phyloP scores from a whole-genome alignment of 306 rosid species.

The Medicago lupulina region DNA sequence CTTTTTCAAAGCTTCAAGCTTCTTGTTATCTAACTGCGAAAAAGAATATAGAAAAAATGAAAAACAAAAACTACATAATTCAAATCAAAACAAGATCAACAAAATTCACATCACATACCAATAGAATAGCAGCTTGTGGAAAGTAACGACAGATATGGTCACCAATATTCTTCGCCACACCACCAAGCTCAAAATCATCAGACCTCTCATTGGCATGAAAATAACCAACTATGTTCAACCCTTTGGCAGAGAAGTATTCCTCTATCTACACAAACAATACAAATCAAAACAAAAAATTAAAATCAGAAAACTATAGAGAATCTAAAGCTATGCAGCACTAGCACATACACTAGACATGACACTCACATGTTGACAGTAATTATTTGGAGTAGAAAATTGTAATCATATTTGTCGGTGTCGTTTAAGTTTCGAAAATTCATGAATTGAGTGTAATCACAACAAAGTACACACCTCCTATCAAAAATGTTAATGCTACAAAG shows the following conservation, averaged over 20 bases:
- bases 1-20: slow-evolving; percentile 76
- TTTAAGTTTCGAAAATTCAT: no score
- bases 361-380: no score
- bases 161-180: slow-evolving; percentile 83
- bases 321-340: not conserved
- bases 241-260: slow-evolving; percentile 75
- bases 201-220: slow-evolving; percentile 96
- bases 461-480: no score
- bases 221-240: slow-evolving; percentile 80
- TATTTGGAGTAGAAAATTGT: no score
- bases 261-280: slow-evolving; percentile 60
- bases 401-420: no score
- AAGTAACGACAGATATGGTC: slow-evolving; percentile 86
- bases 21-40: slow-evolving; percentile 83
- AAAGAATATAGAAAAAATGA: not conserved
- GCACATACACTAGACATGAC: no score
- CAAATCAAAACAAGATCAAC: slow-evolving; percentile 28
- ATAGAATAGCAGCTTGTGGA: slow-evolving; percentile 84
- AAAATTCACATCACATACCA: slow-evolving; percentile 59
- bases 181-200: slow-evolving; percentile 79
- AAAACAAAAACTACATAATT: slow-evolving; percentile 5
- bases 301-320: not conserved
- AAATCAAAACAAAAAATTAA: not conserved
- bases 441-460: no score
- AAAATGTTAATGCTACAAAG: no score